Evolutionary conservation across 2,329 filamentous ascomycete genomes (phyloP), one percentile per base, ranked within the genome.

Genomic region (Fusarium luffae): DNA sequence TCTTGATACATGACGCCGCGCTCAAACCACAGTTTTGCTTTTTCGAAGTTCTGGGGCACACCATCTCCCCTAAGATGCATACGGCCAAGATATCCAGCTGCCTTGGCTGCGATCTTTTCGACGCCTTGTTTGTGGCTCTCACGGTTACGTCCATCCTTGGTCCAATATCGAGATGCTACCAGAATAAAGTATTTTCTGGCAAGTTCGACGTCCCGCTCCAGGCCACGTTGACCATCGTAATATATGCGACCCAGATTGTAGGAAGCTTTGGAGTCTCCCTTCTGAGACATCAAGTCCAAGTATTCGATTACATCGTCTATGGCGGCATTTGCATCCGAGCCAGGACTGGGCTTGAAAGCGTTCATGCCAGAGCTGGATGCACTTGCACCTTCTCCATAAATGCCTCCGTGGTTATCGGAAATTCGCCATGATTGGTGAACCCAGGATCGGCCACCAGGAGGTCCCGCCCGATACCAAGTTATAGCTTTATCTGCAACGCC

Each of bases 221-320:
- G 83, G 1, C 89, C 90, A 58, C 92, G 86, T 59, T 93, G 90
- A 1, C 94, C 94, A 61, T 98, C 94, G 75, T 97, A 97, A 77
- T 97, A 92, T 66, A 97, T 88, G 69, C 93, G 90, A 5, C 93
- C 94, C 1, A 98, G 83, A 66, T 92, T 94, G 75, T 94, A 94
- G 1, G 93, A 95, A 1, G 94, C 93, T 77, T 93, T 94, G 59
- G 93, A 88, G 75, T 97, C 93, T 13, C 94, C 94, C 77, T 97
- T 97, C 64, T 94, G 89, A 8, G 93, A 93, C 85, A 97, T 91
- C 43, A 97, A 85, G 74, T 97, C 93, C 70, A 97, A 84, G 74
- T 97, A 99, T 77, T 99, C 96, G 63, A 99, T 89, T 18, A 98
- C 92, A 79, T 99, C 95, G 74, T 97, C 94, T 62, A 98, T 88